Percentiles rank a stretch among this genome's conserved stretches.
phyloP scores from a whole-genome alignment of 2,329 filamentous ascomycete genomes.

The Venturia effusa region DNA sequence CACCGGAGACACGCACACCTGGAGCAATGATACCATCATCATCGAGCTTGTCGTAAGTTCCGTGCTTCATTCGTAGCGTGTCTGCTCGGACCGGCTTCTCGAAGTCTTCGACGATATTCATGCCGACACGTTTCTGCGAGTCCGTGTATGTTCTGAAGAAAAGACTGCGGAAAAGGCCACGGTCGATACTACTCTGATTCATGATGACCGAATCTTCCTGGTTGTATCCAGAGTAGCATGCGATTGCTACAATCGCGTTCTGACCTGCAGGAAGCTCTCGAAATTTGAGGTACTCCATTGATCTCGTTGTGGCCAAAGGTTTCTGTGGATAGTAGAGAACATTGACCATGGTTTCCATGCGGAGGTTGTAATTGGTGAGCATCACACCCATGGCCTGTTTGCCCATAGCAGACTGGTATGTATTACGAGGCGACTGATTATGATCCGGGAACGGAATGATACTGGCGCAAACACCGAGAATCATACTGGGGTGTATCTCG shows the following conservation, averaged over 20 bases:
- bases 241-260: constrained; percentile 96
- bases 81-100: constrained; percentile 87
- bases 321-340: constrained; percentile 99
- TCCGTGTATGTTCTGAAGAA: constrained; percentile 98
- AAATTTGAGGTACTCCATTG: constrained; percentile 99
- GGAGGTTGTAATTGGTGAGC: constrained; percentile 89
- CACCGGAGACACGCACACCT: constrained; percentile 87
- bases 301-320: constrained; percentile 85
- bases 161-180: constrained; percentile 90
- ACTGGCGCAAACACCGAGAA: constrained; percentile 93
- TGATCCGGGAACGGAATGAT: constrained; percentile 99
- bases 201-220: constrained; percentile 99
- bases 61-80: constrained; percentile 85
- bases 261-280: constrained; percentile 92
- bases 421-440: constrained; percentile 96
- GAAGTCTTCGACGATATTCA: constrained; percentile 85
- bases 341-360: constrained; percentile 99
- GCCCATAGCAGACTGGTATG: constrained; percentile 98
- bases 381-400: constrained; percentile 99
- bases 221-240: constrained; percentile 97
- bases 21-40: constrained; percentile 92
- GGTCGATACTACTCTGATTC: constrained; percentile 99
- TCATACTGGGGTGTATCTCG: constrained; percentile 99
- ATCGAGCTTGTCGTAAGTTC: constrained; percentile 94
- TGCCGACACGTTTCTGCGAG: constrained; percentile 89